These are phyloP conservation scores for Thermomyces lanuginosus DNA, from an alignment of 2,329 filamentous ascomycete species.

Conservation along the genomic window DNA sequence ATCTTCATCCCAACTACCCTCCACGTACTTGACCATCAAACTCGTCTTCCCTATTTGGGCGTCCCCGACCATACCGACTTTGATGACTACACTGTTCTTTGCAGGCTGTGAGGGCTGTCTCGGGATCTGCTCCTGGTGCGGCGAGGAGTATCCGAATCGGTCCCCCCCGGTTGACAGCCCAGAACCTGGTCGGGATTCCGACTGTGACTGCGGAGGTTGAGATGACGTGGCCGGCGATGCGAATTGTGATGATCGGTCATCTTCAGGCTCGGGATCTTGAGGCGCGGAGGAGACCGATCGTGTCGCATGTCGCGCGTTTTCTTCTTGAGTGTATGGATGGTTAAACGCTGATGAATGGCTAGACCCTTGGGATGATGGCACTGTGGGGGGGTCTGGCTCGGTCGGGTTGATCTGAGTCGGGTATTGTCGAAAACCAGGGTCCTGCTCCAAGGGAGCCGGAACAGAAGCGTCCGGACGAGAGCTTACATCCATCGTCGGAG, in stretches of 20 bases:
- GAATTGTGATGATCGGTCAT: slow-evolving; percentile 27
- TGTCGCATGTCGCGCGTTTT: slow-evolving; percentile 33
- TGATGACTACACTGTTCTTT: slow-evolving; percentile 71
- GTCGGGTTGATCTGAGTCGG: no score
- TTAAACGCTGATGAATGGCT: slow-evolving; percentile 16
- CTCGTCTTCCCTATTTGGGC: slow-evolving; percentile 98
- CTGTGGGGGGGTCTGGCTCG: no score
- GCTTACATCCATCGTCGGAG: no score
- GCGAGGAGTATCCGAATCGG: slow-evolving; percentile 32
- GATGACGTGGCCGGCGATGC: slow-evolving; percentile 26
- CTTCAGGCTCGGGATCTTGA: slow-evolving; percentile 31
- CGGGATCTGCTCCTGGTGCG: slow-evolving; percentile 33
- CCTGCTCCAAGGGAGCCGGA: no score
- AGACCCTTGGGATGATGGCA: no score
- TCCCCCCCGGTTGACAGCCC: slow-evolving; percentile 31
- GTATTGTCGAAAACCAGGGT: no score
- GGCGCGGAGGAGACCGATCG: slow-evolving; percentile 24
- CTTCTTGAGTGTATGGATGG: slow-evolving; percentile 29
- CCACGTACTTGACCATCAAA: slow-evolving; percentile 98
- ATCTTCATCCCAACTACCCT: slow-evolving; percentile 98
- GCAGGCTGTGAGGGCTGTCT: slow-evolving; percentile 27
- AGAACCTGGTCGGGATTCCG: slow-evolving; percentile 34
- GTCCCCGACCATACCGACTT: slow-evolving; percentile 98
- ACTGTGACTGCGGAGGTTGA: slow-evolving; percentile 23
- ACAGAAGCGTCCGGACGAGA: no score